Conservation (phyloP, 2,329 filamentous ascomycete species). For the Aspergillus niger region DNA sequence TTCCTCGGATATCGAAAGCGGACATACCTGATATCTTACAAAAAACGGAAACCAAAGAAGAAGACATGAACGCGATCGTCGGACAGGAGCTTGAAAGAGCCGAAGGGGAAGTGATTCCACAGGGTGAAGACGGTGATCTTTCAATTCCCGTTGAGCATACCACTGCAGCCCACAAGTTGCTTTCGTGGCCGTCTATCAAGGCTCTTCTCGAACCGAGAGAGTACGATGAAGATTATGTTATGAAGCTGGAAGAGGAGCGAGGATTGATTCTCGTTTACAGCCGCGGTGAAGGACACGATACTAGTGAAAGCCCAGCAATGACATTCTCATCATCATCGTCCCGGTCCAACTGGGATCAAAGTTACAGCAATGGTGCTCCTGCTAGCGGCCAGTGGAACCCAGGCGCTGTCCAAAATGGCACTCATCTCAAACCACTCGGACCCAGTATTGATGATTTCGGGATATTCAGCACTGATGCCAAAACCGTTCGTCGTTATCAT, state of each 20-base stretch:
- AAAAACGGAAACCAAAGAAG: slow-evolving; percentile 20
- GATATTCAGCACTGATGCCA: slow-evolving; percentile 55
- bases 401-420: slow-evolving; percentile 33
- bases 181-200: slow-evolving; percentile 71
- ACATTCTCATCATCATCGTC: slow-evolving; percentile 24
- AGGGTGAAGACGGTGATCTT: slow-evolving; percentile 56
- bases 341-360: slow-evolving; percentile 30
- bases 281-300: slow-evolving; percentile 71
- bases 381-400: slow-evolving; percentile 56
- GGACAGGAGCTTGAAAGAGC: slow-evolving; percentile 10
- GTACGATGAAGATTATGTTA: slow-evolving; percentile 70
- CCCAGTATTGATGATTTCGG: slow-evolving; percentile 55
- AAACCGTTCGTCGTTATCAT: slow-evolving; percentile 54
- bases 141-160: slow-evolving; percentile 84
- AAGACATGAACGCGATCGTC: background rate
- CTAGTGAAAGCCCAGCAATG: slow-evolving; percentile 51
- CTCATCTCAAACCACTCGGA: slow-evolving; percentile 35
- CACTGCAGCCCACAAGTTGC: slow-evolving; percentile 80
- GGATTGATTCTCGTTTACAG: slow-evolving; percentile 76
- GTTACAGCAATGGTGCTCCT: slow-evolving; percentile 41
- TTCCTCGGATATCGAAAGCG: slow-evolving; percentile 29
- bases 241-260: slow-evolving; percentile 71
- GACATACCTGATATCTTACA: slow-evolving; percentile 17
- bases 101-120: slow-evolving; percentile 12
- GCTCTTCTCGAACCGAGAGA: slow-evolving; percentile 60